A percentile compares a stretch with the other conserved stretches of the same genome.
Evolutionary conservation across 2,329 filamentous ascomycete genomes (phyloP).

Genomic region (Lasiodiplodia gonubiensis): DNA sequence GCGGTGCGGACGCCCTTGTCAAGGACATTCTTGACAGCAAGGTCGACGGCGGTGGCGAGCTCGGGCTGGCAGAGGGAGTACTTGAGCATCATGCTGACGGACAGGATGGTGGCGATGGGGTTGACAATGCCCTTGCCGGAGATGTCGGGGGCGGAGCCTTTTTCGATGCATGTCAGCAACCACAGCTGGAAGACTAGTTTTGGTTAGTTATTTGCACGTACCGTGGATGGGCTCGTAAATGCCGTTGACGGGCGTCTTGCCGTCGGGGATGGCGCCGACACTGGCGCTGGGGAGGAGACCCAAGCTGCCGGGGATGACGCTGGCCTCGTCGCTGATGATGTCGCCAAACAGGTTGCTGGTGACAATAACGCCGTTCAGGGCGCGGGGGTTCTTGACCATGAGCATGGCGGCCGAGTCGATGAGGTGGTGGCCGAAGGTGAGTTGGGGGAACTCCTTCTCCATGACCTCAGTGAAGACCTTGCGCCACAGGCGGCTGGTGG

Average conservation of each 20-base stretch:
- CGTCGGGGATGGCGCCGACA: slow-evolving; percentile 83
- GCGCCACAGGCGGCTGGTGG: slow-evolving; percentile 87
- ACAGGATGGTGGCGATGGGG: slow-evolving; percentile 89
- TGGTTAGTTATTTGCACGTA: slow-evolving; percentile 48
- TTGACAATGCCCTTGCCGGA: slow-evolving; percentile 90
- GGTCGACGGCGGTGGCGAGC: slow-evolving; percentile 79
- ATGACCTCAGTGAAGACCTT: slow-evolving; percentile 86
- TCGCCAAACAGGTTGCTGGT: slow-evolving; percentile 96
- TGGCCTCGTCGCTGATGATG: slow-evolving; percentile 94
- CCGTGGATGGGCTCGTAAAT: slow-evolving; percentile 99
- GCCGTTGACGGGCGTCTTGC: slow-evolving; percentile 82
- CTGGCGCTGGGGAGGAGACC: slow-evolving; percentile 88
- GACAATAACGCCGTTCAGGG: slow-evolving; percentile 87
- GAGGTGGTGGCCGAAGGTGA: slow-evolving; percentile 84
- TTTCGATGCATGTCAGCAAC: slow-evolving; percentile 22
- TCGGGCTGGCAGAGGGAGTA: slow-evolving; percentile 84
- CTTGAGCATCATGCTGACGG: slow-evolving; percentile 92
- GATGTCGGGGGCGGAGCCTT: slow-evolving; percentile 90
- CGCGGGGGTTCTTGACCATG: slow-evolving; percentile 90
- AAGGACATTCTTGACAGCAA: slow-evolving; percentile 78
- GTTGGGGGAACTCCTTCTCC: slow-evolving; percentile 83
- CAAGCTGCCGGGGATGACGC: slow-evolving; percentile 88
- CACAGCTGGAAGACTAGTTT: not conserved
- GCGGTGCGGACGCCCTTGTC: slow-evolving; percentile 79
- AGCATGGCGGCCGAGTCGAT: slow-evolving; percentile 98